A percentile compares a stretch with the other conserved stretches of the same genome.
Conservation (phyloP, 2,329 filamentous ascomycete species). For the Bimuria novae-zelandiae region DNA sequence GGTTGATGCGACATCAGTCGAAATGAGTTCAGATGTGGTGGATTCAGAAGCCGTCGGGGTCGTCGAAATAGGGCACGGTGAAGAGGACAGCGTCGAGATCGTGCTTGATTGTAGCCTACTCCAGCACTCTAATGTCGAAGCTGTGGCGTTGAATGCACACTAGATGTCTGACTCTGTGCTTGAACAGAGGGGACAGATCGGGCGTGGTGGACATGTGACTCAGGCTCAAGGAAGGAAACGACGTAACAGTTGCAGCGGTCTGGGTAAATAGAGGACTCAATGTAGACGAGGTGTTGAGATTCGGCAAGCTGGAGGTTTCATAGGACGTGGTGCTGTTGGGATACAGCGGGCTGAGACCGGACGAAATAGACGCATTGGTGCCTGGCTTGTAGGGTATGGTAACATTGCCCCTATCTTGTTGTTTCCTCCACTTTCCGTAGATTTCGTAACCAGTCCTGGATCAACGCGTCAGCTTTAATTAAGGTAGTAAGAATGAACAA, state of each 20-base stretch:
- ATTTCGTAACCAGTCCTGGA: background rate
- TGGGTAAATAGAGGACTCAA: background rate
- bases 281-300: background rate
- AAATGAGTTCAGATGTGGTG: background rate
- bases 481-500: no score
- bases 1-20: background rate
- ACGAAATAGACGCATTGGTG: background rate
- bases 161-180: background rate
- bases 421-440: background rate
- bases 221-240: no score
- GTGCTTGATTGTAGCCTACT: background rate
- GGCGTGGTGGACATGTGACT: background rate
- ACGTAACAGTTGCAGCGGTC: background rate
- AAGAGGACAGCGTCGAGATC: background rate
- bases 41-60: background rate
- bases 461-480: background rate
- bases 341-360: background rate
- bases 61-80: no score
- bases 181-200: background rate
- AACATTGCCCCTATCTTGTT: background rate
- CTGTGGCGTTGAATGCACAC: background rate
- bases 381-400: background rate
- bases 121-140: constrained; percentile 2
- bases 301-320: background rate
- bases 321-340: background rate